Base-by-base conservation (phyloP, 176 grass and related monocot species). In the Bolboschoenus planiculmis region DNA sequence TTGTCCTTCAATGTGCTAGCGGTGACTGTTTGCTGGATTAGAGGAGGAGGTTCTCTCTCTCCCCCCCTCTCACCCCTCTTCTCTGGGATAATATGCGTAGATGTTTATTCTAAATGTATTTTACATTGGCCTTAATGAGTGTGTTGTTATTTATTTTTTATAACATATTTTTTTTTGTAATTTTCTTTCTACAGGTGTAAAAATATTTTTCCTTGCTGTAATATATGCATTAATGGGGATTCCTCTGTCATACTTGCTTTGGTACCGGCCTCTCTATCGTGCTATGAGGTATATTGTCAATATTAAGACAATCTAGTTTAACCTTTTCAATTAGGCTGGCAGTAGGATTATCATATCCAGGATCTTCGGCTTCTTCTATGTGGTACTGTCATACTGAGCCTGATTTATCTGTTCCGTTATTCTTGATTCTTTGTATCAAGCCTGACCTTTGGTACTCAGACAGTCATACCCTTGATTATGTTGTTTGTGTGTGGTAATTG, bases 241-340 rank as follows among this genome's bases (percentile, higher is more conserved):
- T 44, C 94, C 94, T 83, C 46, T 97, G 68, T 94, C 94, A 0
- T 97, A 97, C 85, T 85, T 97, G 87, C 89, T 97, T 75, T 97
- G 94, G 94, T 97, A 97, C 74, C 87, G 94, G 48, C 94, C 91
- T 82, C 88, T 97, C 2, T 97, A 97, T 84, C 94, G 86, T 56
- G 93, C 93, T 67, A 93, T 97, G 94, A 97, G 94, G 94, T 97
- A 88, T 15, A 54, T 66, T 35, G 23, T 56, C 23, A 1, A 30
- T 20, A 5, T 39, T 14, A 27, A 62, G 26, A 35, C 14, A 83
- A 48, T 81, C 10, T 40, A 54, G 23, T 27, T 79, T 24, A 61
- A 11, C 0, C 3, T 29, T 23, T 80, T 31, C 21, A 21, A 26
- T 53, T 53, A 33, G 26, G 46, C 14, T 81, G 33, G 13, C 58